Evolutionary conservation across 2,329 filamentous ascomycete genomes (phyloP), one percentile per base, ranked within the genome.

Genomic region (Bertia moriformis): DNA sequence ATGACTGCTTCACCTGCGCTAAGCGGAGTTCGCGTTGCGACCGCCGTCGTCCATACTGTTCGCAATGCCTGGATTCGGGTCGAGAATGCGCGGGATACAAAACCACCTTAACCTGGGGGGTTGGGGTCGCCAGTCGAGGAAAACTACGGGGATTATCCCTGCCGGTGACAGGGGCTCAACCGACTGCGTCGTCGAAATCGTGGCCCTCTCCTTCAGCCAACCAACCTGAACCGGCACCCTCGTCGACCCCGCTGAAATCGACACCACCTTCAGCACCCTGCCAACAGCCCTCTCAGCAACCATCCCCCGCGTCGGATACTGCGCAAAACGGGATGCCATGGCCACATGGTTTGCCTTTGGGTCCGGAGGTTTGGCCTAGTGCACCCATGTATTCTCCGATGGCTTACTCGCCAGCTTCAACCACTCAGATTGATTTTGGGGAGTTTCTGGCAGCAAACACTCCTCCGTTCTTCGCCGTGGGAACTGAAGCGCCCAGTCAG

Each of bases 21-120:
- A 72, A 69, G 51, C 61, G 66, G 41, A 61, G 66, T 38, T 54
- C 65, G 10, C 62, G 64, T 42, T 80, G 75, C 52, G 74, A 79
- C 51, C 66, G 75, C 38, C 66, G 71, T 43, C 63, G 75, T 43
- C 75, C 75, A 1, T 80, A 78, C 50, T 79, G 75, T 51, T 68
- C 71, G 19, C 73, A 71, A 54, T 80, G 75, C 49, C 61, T 80
- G 27, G 69, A 75, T 30, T 58, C 67, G 40, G 73, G 73, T 19
- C 69, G 71, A 47, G 71, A 75, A 46, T 79, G 74, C 51, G 66
- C 69, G 5, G 74, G 74, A 39, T 79, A 79, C 58, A 74, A 73
- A 48, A 78, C 73, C 14, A 73, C 70, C n/a, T 58, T 79, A 55
- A 79, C 73, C 27, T 79, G 74, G 74, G 73, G 72, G n/a, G 70